phyloP scores from a whole-genome alignment of 2,329 filamentous ascomycete species.

The Sporothrix pseudoabietina region DNA sequence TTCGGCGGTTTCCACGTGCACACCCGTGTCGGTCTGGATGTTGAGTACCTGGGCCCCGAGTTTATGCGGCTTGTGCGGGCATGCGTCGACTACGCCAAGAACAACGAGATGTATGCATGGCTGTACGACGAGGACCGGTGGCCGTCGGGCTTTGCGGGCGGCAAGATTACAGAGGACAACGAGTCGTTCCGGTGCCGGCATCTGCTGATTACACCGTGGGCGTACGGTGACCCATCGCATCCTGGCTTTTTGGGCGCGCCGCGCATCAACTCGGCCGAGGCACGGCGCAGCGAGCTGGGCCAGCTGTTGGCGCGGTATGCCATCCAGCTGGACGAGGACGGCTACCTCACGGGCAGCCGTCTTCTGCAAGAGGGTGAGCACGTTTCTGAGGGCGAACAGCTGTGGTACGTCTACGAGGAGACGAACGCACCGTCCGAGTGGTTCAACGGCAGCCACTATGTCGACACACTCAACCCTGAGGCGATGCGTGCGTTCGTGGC shows the following conservation, averaged over 20 bases:
- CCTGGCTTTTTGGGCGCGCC: not conserved
- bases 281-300: constrained; percentile 11
- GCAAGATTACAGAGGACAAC: constrained; percentile 1
- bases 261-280: constrained; percentile 5
- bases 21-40: not conserved
- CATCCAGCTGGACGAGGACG: constrained; percentile 6
- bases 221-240: constrained; percentile 1
- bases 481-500: constrained; percentile 15
- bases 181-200: constrained; percentile 14
- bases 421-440: constrained; percentile 3
- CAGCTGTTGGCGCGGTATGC: constrained; percentile 3
- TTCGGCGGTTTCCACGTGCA: constrained; percentile 15
- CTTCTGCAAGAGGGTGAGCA: not conserved
- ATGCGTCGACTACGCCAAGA: constrained; percentile 7
- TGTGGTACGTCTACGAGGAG: constrained; percentile 5
- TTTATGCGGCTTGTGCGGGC: constrained; percentile 15
- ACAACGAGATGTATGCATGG: constrained; percentile 5
- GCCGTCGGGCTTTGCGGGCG: constrained; percentile 13
- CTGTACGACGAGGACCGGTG: constrained; percentile 16
- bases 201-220: not conserved
- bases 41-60: not conserved
- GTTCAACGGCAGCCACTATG: constrained; percentile 15
- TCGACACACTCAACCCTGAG: not conserved
- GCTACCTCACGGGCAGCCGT: not conserved
- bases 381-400: not conserved